phyloP scores from a whole-genome alignment of 2,329 filamentous ascomycete species.

The Arthrobotrys musiformis region DNA sequence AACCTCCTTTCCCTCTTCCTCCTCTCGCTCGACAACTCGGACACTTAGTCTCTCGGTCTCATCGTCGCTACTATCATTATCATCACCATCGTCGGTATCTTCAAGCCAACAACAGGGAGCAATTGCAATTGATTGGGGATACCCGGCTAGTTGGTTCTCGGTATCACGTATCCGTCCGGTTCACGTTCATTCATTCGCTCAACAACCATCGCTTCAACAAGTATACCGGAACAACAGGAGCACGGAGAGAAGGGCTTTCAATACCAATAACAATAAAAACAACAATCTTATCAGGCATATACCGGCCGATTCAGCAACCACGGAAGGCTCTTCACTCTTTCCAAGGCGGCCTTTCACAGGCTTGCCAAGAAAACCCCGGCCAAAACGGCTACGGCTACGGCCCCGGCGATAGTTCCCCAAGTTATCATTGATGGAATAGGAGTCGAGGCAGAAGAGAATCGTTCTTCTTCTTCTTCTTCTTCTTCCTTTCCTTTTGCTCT shows the following conservation, averaged over 20 bases:
- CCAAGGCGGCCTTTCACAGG: constrained; percentile 46
- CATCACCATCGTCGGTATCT: too few species aligned
- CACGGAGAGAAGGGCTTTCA: too few species aligned
- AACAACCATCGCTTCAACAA: neutral
- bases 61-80: too few species aligned
- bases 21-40: neutral
- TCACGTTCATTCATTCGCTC: neutral
- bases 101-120: too few species aligned
- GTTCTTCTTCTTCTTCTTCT: too few species aligned
- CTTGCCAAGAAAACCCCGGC: constrained; percentile 30
- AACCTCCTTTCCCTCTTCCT: neutral
- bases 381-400: constrained; percentile 5
- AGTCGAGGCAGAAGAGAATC: neutral
- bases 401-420: neutral
- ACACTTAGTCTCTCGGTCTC: too few species aligned
- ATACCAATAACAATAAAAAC: too few species aligned
- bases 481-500: too few species aligned
- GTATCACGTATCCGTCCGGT: neutral
- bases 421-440: constrained; percentile 4
- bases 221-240: too few species aligned
- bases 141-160: too few species aligned
- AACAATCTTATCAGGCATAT: neutral
- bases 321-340: constrained; percentile 12
- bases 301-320: constrained; percentile 3
- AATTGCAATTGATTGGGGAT: too few species aligned